A percentile compares a stretch with the other conserved stretches of the same genome.
These are phyloP conservation scores for Wickerhamiella hasegawae DNA, from an alignment of 805 yeast species.

Conservation along the genomic window DNA sequence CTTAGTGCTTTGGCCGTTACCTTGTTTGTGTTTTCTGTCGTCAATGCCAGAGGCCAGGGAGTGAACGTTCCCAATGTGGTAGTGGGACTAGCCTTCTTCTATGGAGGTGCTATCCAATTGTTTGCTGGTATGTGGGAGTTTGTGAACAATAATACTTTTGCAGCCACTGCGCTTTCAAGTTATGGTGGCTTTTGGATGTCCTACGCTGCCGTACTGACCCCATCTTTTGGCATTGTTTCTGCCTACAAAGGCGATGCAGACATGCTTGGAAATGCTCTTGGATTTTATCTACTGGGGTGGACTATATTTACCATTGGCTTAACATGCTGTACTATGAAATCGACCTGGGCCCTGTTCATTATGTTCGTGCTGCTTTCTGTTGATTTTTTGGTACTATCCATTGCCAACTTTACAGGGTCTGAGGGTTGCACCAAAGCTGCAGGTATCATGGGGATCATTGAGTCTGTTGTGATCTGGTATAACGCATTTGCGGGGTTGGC, in stretches of 20 bases:
- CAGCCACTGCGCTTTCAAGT: conserved; percentile 45
- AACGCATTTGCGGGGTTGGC: conserved; percentile 52
- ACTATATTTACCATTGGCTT: conserved; percentile 41
- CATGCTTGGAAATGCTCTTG: conserved; percentile 31
- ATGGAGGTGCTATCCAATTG: conserved; percentile 46
- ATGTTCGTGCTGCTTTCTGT: conserved; percentile 37
- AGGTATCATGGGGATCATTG: conserved; percentile 44
- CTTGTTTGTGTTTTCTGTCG: conserved; percentile 42
- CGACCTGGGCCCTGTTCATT: conserved; percentile 47
- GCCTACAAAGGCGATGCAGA: conserved; percentile 30
- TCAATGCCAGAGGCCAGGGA: conserved; percentile 39
- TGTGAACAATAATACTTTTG: conserved; percentile 48
- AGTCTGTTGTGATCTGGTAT: conserved; percentile 44
- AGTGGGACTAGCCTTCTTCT: conserved; percentile 41
- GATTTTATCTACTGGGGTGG: conserved; percentile 52
- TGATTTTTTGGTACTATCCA: conserved; percentile 39
- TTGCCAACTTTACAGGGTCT: conserved; percentile 24
- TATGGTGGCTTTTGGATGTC: conserved; percentile 61
- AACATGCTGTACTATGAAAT: conserved; percentile 38
- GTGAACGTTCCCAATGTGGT: conserved; percentile 36
- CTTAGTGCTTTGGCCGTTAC: conserved; percentile 45
- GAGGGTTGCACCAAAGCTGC: conserved; percentile 34
- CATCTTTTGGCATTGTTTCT: conserved; percentile 40
- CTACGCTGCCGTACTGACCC: conserved; percentile 41
- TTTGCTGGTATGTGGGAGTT: conserved; percentile 55